Evolutionary conservation across 331 rosid species (phyloP).

Genomic region (Acacia pycnantha): DNA sequence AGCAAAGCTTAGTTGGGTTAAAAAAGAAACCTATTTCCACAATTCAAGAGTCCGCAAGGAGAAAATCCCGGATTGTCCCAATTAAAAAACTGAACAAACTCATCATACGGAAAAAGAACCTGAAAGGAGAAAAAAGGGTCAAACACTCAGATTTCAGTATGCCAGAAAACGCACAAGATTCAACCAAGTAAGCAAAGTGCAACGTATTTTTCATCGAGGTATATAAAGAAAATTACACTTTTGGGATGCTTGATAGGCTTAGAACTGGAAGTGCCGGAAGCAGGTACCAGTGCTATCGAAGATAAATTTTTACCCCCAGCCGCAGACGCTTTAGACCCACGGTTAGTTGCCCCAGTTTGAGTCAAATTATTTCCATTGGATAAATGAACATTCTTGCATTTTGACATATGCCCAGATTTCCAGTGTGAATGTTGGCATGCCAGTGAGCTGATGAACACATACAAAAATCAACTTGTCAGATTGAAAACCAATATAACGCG

Average conservation of each 20-base stretch:
- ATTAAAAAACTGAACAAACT: constrained; percentile 70
- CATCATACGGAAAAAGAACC: constrained; percentile 87
- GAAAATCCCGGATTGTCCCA: constrained; percentile 71
- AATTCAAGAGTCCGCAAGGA: constrained; percentile 93
- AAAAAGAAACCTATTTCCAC: constrained; percentile 77
- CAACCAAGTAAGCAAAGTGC: constrained; percentile 12
- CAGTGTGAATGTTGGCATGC: constrained; percentile 77
- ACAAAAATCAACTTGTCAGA: constrained; percentile 20
- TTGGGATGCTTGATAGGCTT: constrained; percentile 69
- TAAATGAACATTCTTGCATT: constrained; percentile 45
- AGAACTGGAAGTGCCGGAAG: constrained; percentile 45
- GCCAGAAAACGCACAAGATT: constrained; percentile 2
- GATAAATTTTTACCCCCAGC: constrained; percentile 43
- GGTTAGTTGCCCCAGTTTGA: constrained; percentile 29
- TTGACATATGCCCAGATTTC: constrained; percentile 67
- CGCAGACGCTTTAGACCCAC: constrained; percentile 40
- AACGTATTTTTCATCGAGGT: not conserved
- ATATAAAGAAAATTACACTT: constrained; percentile 43
- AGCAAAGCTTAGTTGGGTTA: constrained; percentile 15
- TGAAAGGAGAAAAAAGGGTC: constrained; percentile 34
- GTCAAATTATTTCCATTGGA: constrained; percentile 12
- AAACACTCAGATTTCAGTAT: not conserved
- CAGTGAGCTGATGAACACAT: constrained; percentile 51
- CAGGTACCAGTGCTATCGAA: constrained; percentile 64
- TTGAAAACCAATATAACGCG: not conserved